Base-by-base conservation (phyloP, 2,329 filamentous ascomycete species). In the Hortaea werneckii region DNA sequence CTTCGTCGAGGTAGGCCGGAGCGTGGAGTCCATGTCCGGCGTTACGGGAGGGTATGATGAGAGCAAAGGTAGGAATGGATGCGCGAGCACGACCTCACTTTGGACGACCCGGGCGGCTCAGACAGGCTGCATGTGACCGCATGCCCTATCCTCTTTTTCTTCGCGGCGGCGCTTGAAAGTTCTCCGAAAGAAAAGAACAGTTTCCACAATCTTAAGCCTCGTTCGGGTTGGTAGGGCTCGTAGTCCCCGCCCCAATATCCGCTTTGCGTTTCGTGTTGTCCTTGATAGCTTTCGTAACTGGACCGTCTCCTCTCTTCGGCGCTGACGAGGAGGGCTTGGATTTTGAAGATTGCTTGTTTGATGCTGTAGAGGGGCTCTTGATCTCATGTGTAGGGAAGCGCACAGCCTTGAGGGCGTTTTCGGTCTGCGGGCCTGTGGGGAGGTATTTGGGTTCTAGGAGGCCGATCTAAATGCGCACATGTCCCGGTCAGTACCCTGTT, bases 141-240 rank as follows among this genome's bases (percentile, higher is more conserved):
- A 20, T 20, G 20, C 20, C 20, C 4, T 20, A 20, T 4, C 4
- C 20, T 20, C 20, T 20, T 20, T 20, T 20, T 20, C 20, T 20
- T 20, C 20, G 20, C 20, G 20, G 20, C 20, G 20, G 20, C 20
- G 20, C 20, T 20, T 20, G 20, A 20, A 20, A 2, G 20, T 20
- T 20, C 20, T 20, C 20, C 20, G 20, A 20, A 20, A 20, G 20
- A 20, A 20, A 20, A 20, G 20, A 20, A 2, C 20, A 2, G 4
- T 20, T 20, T 20, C 20, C 20, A 20, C 20, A 4, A 20, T 20
- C 20, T 79, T 44, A 77, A 74, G 45, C 74, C 75, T 46, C 79
- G 84, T 67, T 86, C 66, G 60, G 51, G 44, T 56, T 44, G 44
- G 40, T 35, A 11, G 53, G 49, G 44, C 53, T 54, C 13, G 54